Base-by-base conservation (phyloP, 768 basidiomycete genomes). In the Gloeostereum incarnatum region DNA sequence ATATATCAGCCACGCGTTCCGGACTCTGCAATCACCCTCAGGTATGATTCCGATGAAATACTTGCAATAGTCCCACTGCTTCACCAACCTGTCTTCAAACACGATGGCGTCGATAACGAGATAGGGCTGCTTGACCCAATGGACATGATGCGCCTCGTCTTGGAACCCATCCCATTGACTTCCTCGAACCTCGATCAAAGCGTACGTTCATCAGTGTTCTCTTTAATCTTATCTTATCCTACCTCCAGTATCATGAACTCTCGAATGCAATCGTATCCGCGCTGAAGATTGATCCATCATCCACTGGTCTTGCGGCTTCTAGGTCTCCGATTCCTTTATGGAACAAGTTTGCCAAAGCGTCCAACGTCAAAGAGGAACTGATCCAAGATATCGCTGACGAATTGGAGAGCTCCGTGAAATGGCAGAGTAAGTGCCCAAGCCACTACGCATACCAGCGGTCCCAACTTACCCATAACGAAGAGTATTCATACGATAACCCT, bases 91-190 rank as follows among this genome's bases (percentile, higher is more conserved):
- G 53, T 78, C 10, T 63, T 73, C 48, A 65, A 62, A 42, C 55
- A 61, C 36, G 58, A 61, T 38, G 47, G 44, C 10, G 36, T 47
- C 7, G 54, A 61, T 25, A 55, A 46, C 20, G 62, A 62, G 43
- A 71, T 75, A 17, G 65, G 65, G 4, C 56, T 75, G 7, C 55
- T 77, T 17, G 73, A 77, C 52, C 75, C 73, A 21, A 51, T 71
- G 31, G 75, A 77, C 49, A 73, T 75, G 69, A 36, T 63, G 40
- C 65, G 70, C 2, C 34, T 63, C 14, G 58, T 71, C 25, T 62
- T 68, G 39, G 60, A 62, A 41, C 3, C 18, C n/a, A 21, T 26
- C 21, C 20, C 37, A 16, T 18, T 34, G 13, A 11, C 30, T 33
- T 5, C 27, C 2, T 10, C 35, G 19, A 10, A 23, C 11, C 8